A percentile compares a stretch with the other conserved stretches of the same genome.
phyloP scores from a whole-genome alignment of 257 asterid species.

The Solanum piurae region DNA sequence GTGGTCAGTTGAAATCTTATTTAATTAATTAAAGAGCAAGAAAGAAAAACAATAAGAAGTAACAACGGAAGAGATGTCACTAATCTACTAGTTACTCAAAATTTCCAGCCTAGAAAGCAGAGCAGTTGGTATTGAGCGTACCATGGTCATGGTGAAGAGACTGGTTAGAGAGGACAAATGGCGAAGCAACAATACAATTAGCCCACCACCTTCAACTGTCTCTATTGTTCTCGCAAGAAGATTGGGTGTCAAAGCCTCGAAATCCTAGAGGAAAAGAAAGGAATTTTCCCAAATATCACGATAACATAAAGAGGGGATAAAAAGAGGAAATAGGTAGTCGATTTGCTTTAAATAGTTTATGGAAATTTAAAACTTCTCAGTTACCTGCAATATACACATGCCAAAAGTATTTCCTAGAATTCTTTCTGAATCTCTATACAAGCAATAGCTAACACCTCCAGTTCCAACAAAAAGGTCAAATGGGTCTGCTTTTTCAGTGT shows the following conservation, averaged over 20 bases:
- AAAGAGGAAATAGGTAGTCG: neutral
- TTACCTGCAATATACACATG: constrained; percentile 94
- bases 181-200: constrained; percentile 79
- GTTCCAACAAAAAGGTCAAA: constrained; percentile 70
- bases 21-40: neutral
- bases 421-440: constrained; percentile 84
- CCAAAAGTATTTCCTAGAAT: constrained; percentile 96
- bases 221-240: constrained; percentile 97
- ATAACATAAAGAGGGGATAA: neutral
- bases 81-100: neutral
- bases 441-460: constrained; percentile 66
- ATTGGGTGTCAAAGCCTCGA: constrained; percentile 97
- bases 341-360: neutral
- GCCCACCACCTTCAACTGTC: constrained; percentile 99
- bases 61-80: neutral
- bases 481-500: constrained; percentile 71
- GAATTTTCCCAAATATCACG: neutral
- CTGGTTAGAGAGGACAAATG: constrained; percentile 81
- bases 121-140: constrained; percentile 8
- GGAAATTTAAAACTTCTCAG: neutral
- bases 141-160: constrained; percentile 95
- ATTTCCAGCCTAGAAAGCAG: neutral
- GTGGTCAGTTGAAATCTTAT: neutral
- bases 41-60: neutral
- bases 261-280: constrained; percentile 38